Evolutionary conservation across 306 rosid species (phyloP), one percentile per base, ranked within the genome.

Genomic region (Sesbania bispinosa): DNA sequence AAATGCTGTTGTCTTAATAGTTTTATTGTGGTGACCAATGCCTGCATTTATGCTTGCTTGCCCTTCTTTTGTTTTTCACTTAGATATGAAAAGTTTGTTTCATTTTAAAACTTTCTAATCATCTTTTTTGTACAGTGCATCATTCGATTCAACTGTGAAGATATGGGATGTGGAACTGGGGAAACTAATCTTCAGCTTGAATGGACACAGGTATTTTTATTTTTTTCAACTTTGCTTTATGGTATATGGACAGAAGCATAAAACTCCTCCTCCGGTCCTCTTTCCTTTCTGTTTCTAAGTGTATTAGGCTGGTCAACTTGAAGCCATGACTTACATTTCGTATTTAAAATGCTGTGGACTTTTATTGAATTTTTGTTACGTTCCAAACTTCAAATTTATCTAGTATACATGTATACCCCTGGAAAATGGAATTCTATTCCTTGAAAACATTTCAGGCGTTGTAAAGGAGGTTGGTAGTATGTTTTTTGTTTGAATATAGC

Each of bases 61-160:
- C 1, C 2, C 13, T 19, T 2, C 18, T 13, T 26, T 63, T 45
- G 11, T 26, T 16, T 27, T 42, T 29, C n/a, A 10, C 32, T 24
- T 10, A 14, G 36, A 26, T 5, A 13, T 2, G 4, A 21, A 48
- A 54, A 16, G n/a, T 16, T 11, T 51, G 36, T 46, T 80, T 63
- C 6, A 59, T 20, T 61, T 69, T 19, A 58, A 69, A 42, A 19
- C 52, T 50, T 7, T 19, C 10, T 2, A 41, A 46, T 29, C 55
- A 2, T 53, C 72, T 45, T 60, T 57, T 67, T 62, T 66, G 47
- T 65, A 73, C 86, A 92, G 98, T 79, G 98, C 98, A 20, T 92
- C 98, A 79, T 88, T 88, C 73, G 98, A 92, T 83, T 85, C 98
- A 9, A 90, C 96, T 7, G 89, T 92, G 50, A 92, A 92, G 87